Evolutionary conservation across 257 asterid genomes (phyloP).

Genomic region (Solanum etuberosum): DNA sequence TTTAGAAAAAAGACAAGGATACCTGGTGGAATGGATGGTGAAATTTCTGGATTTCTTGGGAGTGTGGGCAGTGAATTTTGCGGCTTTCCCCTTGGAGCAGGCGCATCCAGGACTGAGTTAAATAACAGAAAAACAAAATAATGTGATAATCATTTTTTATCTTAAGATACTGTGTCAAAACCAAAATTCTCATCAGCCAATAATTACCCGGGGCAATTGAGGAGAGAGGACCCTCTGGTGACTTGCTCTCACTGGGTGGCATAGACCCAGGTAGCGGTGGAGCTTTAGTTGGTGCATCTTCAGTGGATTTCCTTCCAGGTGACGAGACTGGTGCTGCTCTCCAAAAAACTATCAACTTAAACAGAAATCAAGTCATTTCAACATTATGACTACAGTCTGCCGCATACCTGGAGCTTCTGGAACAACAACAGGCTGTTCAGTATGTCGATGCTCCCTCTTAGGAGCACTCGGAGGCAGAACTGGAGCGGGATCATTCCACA

Average conservation of each 20-base stretch:
- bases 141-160: not conserved
- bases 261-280: constrained; percentile 19
- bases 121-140: not conserved
- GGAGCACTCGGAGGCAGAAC: constrained; percentile 37
- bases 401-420: constrained; percentile 52
- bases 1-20: not conserved
- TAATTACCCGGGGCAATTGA: not conserved
- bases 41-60: constrained; percentile 18
- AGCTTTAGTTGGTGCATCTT: constrained; percentile 22
- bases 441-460: constrained; percentile 6
- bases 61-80: constrained; percentile 21
- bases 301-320: constrained; percentile 34
- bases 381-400: constrained; percentile 1
- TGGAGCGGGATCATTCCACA: constrained; percentile 5
- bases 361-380: constrained; percentile 4
- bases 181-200: not conserved
- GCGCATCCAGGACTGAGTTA: constrained; percentile 18
- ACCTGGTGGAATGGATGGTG: constrained; percentile 43
- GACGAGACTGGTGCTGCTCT: constrained; percentile 37
- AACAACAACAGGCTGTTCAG: constrained; percentile 21
- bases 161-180: not conserved
- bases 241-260: constrained; percentile 33
- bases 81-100: constrained; percentile 19
- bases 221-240: constrained; percentile 17
- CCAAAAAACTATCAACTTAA: constrained; percentile 14